These are phyloP conservation scores for Jatropha podagrica DNA, from an alignment of 441 rosid genomes.

Conservation along the genomic window DNA sequence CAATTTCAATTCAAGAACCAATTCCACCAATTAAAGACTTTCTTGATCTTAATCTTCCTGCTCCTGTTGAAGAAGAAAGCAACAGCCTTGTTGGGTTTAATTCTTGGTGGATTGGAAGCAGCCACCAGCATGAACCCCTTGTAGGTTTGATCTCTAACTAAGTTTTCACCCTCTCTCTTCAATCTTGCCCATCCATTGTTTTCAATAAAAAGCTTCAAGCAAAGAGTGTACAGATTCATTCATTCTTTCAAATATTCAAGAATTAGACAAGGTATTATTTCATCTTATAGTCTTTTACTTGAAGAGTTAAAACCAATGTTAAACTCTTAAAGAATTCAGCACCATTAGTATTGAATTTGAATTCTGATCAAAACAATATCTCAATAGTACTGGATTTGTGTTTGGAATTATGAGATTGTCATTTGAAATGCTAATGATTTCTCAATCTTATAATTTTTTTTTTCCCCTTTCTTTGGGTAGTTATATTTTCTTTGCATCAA, in stretches of 20 bases:
- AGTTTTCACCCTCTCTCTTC: not conserved
- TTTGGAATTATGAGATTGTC: not conserved
- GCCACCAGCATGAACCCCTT: constrained; percentile 42
- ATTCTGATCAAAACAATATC: too few species aligned
- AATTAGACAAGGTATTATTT: constrained; percentile 9
- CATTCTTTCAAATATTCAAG: constrained; percentile 41
- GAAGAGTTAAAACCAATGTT: not conserved
- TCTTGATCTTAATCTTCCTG: constrained; percentile 62
- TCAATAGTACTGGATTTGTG: too few species aligned
- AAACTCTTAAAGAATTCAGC: not conserved
- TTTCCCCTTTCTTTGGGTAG: not conserved
- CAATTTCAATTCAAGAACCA: constrained; percentile 23
- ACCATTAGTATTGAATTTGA: too few species aligned
- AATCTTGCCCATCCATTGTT: constrained; percentile 17
- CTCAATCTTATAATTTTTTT: constrained; percentile 3
- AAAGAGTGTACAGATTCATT: constrained; percentile 46
- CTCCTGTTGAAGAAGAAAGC: constrained; percentile 50
- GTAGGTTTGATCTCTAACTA: constrained; percentile 49
- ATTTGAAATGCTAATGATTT: constrained; percentile 12
- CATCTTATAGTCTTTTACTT: constrained; percentile 9
- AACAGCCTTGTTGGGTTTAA: constrained; percentile 37
- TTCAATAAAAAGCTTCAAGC: constrained; percentile 15
- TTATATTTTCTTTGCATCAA: constrained; percentile 39
- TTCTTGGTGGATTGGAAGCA: constrained; percentile 54
- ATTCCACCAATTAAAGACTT: constrained; percentile 37